Conservation (phyloP, 2,329 filamentous ascomycete genomes). For the Aspergillus sp. region DNA sequence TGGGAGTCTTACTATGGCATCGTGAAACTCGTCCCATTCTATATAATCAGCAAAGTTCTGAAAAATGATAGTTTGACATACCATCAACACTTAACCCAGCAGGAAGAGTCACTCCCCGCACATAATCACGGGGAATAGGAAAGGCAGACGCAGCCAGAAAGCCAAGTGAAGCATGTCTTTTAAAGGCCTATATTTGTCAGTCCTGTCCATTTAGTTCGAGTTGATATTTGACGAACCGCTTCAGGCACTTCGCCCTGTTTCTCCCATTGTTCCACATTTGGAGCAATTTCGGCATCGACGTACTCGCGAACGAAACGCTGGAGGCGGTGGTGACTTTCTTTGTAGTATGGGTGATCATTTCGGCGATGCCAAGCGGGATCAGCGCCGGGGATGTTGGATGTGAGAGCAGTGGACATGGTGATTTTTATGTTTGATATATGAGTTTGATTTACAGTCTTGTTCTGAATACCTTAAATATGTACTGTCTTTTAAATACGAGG, state of each 20-base stretch:
- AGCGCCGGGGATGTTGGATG: constrained; percentile 8
- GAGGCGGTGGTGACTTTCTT: constrained; percentile 11
- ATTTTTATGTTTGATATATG: background rate
- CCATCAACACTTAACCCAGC: constrained; percentile 1
- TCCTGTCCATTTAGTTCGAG: background rate
- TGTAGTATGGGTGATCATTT: constrained; percentile 12
- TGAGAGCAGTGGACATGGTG: constrained; percentile 5
- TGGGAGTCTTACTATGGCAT: constrained; percentile 1
- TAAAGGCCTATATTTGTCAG: constrained; percentile 3
- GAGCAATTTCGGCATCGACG: constrained; percentile 8
- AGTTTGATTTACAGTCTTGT: too few species aligned
- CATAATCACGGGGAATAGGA: constrained; percentile 6
- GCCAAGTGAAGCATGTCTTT: constrained; percentile 8
- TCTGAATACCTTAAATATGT: too few species aligned
- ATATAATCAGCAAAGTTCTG: background rate
- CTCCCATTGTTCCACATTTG: constrained; percentile 15
- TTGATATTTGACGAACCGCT: background rate
- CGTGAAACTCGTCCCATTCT: constrained; percentile 6
- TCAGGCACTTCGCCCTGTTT: constrained; percentile 4
- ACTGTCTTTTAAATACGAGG: too few species aligned
- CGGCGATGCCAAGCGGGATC: constrained; percentile 8
- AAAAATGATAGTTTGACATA: background rate
- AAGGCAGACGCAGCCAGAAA: constrained; percentile 10
- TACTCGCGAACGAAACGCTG: constrained; percentile 13
- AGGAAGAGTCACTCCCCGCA: constrained; percentile 1